Conservation (phyloP, 345 rosid species). For the Odontarrhena argentea region DNA sequence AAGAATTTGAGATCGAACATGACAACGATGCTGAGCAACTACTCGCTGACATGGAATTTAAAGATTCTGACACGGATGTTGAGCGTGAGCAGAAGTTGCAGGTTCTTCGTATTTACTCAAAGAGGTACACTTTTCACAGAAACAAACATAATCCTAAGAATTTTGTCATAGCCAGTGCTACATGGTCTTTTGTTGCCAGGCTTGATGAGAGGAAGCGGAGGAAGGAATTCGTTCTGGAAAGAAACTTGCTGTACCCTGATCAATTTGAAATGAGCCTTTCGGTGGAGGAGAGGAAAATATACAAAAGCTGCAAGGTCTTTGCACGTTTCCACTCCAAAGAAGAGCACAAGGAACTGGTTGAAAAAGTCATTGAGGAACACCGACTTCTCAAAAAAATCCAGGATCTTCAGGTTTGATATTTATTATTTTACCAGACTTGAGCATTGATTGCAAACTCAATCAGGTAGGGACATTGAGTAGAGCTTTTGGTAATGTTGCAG, state of each 20-base stretch:
- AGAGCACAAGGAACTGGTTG: constrained; percentile 73
- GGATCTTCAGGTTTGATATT: constrained; percentile 77
- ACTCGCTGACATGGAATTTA: constrained; percentile 94
- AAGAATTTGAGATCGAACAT: constrained; percentile 92
- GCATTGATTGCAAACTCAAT: constrained; percentile 21
- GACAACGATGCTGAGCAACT: constrained; percentile 96
- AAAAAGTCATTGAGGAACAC: constrained; percentile 70
- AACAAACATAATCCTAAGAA: not conserved
- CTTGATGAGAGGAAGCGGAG: constrained; percentile 97
- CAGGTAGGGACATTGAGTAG: constrained; percentile 2
- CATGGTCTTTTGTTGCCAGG: constrained; percentile 49
- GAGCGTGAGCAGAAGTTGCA: constrained; percentile 79
- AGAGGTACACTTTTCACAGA: constrained; percentile 54
- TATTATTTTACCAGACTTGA: constrained; percentile 14
- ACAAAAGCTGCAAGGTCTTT: constrained; percentile 71
- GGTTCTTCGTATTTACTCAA: constrained; percentile 78
- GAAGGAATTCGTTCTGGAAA: constrained; percentile 82
- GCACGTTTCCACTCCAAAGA: constrained; percentile 85
- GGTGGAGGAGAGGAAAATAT: constrained; percentile 68
- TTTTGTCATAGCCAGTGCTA: constrained; percentile 9
- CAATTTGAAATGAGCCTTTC: constrained; percentile 72
- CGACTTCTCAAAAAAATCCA: constrained; percentile 71
- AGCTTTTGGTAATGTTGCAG: constrained; percentile 46
- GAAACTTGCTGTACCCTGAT: constrained; percentile 75
- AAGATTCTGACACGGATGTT: constrained; percentile 69